Conservation (phyloP, 768 basidiomycete species). For the Psilocybe sp. region DNA sequence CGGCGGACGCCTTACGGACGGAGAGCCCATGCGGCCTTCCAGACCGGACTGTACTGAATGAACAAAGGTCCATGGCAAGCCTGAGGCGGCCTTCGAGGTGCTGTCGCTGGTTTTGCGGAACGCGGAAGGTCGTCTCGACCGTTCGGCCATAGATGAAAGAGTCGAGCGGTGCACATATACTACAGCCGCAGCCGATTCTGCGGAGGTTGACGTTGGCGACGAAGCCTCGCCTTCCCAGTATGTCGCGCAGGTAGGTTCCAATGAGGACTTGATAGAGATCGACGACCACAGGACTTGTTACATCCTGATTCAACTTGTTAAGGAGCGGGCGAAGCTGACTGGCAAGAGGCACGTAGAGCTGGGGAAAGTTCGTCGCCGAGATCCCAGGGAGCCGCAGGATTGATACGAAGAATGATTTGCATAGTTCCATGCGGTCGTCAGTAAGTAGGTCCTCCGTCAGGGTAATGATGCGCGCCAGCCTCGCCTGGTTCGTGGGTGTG, state of each 20-base stretch:
- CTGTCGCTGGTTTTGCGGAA: no score
- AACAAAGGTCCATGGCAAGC: no score
- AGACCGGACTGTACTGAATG: no score
- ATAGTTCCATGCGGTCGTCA: constrained; percentile 16
- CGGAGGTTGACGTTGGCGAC: constrained; percentile 13
- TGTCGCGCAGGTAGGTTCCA: constrained; percentile 23
- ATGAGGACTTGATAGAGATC: constrained; percentile 27
- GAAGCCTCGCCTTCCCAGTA: constrained; percentile 21
- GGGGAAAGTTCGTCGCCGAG: constrained; percentile 16
- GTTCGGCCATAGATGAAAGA: constrained; percentile 17
- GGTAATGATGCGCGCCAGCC: constrained; percentile 20
- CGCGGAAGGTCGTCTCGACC: no score
- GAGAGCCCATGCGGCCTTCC: no score
- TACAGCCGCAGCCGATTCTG: constrained; percentile 31
- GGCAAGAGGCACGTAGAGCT: constrained; percentile 24
- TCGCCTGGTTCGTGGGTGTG: no score
- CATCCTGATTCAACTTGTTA: constrained; percentile 8
- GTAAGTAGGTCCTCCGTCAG: constrained; percentile 22
- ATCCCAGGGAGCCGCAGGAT: constrained; percentile 16
- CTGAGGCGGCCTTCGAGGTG: no score
- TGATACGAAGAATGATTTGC: constrained; percentile 19
- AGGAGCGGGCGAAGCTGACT: constrained; percentile 20
- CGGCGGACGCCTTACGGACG: no score
- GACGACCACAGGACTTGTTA: constrained; percentile 23
- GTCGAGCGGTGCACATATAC: constrained; percentile 25